A percentile compares a stretch with the other conserved stretches of the same genome.
phyloP scores from a whole-genome alignment of 805 yeast species.

The Saitoella complicata region DNA sequence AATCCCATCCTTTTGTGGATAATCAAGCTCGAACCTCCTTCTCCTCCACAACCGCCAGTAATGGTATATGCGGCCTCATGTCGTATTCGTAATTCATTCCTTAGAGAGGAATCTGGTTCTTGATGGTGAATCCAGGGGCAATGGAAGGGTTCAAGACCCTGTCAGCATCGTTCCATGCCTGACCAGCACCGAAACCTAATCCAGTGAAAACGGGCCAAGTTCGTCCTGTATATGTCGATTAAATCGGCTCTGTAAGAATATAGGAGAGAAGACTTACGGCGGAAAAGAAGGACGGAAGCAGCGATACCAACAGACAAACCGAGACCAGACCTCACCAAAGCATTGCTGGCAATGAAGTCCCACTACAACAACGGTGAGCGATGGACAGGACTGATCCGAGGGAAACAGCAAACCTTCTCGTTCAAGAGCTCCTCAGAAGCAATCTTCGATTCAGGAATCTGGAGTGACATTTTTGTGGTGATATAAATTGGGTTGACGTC shows the following conservation, averaged over 20 bases:
- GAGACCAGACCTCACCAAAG: conserved; percentile 83
- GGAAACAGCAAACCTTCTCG: conserved; percentile 20
- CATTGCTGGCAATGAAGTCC: conserved; percentile 92
- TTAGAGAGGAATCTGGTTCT: too few species aligned
- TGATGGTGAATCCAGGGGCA: too few species aligned
- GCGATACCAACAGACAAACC: conserved; percentile 95
- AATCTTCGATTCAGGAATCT: conserved; percentile 6
- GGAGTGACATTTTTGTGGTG: too few species aligned
- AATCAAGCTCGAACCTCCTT: too few species aligned
- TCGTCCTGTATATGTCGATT: conserved; percentile 32
- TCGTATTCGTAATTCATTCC: too few species aligned
- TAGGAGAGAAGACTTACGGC: conserved; percentile 19
- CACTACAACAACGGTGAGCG: conserved; percentile 27
- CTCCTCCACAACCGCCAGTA: too few species aligned
- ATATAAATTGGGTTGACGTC: too few species aligned
- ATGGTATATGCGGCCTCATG: too few species aligned
- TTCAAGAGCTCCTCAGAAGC: conserved; percentile 21
- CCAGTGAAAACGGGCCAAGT: conserved; percentile 98
- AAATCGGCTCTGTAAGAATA: too few species aligned
- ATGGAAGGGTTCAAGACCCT: too few species aligned
- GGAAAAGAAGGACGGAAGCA: conserved; percentile 76
- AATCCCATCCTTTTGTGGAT: too few species aligned
- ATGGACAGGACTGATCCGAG: too few species aligned
- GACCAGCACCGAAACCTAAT: conserved; percentile 89
- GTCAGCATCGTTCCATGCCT: conserved; percentile 96